Conservation (phyloP, 208 protist species). For the Kentomonas sorsogonicus region DNA sequence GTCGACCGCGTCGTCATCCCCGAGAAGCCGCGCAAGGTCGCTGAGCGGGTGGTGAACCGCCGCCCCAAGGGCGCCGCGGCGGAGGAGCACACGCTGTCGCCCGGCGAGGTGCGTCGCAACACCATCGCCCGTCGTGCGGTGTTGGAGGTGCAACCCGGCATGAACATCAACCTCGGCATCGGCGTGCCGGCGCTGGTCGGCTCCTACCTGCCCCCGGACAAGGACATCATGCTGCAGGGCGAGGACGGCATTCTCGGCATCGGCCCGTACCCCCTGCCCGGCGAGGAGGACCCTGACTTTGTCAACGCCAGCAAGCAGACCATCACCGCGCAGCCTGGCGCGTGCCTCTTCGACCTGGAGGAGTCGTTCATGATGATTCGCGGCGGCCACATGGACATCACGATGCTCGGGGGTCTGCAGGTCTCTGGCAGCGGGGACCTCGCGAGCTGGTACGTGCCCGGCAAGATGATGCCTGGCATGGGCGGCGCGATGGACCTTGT, state of each 20-base stretch:
- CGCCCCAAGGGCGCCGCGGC: conserved; percentile 11
- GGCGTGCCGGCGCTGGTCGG: conserved; percentile 91
- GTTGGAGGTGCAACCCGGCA: conserved; percentile 90
- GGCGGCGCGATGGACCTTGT: conserved; percentile 92
- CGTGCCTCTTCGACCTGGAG: conserved; percentile 63
- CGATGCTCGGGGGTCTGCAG: conserved; percentile 91
- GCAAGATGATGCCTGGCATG: conserved; percentile 91
- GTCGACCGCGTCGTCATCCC: conserved; percentile 75
- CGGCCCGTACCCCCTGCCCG: conserved; percentile 81
- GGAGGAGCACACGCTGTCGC: not conserved
- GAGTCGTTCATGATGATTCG: conserved; percentile 95
- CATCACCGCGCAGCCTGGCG: conserved; percentile 50
- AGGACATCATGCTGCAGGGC: conserved; percentile 76
- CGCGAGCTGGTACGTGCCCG: conserved; percentile 93
- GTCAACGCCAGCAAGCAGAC: conserved; percentile 96
- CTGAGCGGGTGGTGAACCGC: conserved; percentile 17
- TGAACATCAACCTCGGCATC: conserved; percentile 93
- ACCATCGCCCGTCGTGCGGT: conserved; percentile 85
- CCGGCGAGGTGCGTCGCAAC: conserved; percentile 22
- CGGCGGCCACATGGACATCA: conserved; percentile 88
- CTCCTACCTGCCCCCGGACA: conserved; percentile 67
- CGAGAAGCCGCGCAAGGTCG: conserved; percentile 2
- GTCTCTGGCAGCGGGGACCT: conserved; percentile 87
- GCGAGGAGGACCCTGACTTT: conserved; percentile 83
- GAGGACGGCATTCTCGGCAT: conserved; percentile 86